Evolutionary conservation across 108 stramenopile species (phyloP), one percentile per base, ranked within the genome.

Genomic region (Mayamaea pseudoterrestris): DNA sequence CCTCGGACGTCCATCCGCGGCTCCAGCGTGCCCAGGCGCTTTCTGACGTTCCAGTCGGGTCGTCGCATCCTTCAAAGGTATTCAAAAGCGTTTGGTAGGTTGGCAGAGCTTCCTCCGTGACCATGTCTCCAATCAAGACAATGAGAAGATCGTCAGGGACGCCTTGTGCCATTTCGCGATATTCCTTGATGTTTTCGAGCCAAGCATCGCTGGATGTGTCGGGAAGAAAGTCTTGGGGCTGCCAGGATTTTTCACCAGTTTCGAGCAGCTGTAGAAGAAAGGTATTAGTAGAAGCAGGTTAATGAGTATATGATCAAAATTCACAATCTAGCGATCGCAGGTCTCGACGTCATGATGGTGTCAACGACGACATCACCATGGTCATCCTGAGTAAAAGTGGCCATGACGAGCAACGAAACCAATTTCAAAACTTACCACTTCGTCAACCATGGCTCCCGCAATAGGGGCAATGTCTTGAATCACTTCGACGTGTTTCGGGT

Each of bases 51-150:
- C 90, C 90, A 21, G 71, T 83, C 51, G 90, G 90, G 59, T 92
- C 90, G 44, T 92, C 90, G 60, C 85, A 87, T 21, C 90, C 90
- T 65, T 92, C 90, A 56, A 92, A 92, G 34, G 90, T 92, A 68
- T 92, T 92, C 47, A 92, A 63, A 20, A 92, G 71, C 16, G 90
- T 92, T 61, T 92, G 90, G 48, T 92, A 92, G 35, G 90, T 92
- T 28, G 90, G 90, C 24, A 92, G 69, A 41, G 90, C 90, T 54
- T 92, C 90, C 61, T 92, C 90, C 29, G 90, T 92, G 39, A 92
- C 78, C 90, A 92, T 88, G 68, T 92, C 90, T 11, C 90, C 90
- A 28, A 92, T 73, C 56, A 92, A 63, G 27, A 92, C 90, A 1
- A 92, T 84, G 53, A 83, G 66, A 11, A 84, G 41, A 17, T 92